Conservation (phyloP, 371 early-diverging fungal species). For the Rhizopus stolonifer region DNA sequence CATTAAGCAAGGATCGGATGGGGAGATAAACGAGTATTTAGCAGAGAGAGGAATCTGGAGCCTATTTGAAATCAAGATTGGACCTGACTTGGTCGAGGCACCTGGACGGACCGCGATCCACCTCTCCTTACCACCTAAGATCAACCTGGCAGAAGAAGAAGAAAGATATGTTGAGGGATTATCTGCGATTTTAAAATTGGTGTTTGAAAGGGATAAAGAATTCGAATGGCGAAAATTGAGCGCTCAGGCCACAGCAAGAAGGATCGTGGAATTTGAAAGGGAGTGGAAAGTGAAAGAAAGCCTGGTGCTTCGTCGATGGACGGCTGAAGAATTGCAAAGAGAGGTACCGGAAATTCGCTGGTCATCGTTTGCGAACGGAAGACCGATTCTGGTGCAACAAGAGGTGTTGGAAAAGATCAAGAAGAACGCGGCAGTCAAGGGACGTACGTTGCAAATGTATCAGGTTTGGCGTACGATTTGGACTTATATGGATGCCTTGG, state of each 20-base stretch:
- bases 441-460: slow-evolving; percentile 39
- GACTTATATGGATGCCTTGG: slow-evolving; percentile 33
- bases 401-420: slow-evolving; percentile 30
- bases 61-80: slow-evolving; percentile 35
- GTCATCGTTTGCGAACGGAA: slow-evolving; percentile 13
- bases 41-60: slow-evolving; percentile 25
- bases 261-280: slow-evolving; percentile 52
- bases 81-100: slow-evolving; percentile 7
- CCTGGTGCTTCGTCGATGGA: slow-evolving; percentile 17
- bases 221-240: slow-evolving; percentile 38
- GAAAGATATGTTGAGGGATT: slow-evolving; percentile 27
- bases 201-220: slow-evolving; percentile 32
- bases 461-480: slow-evolving; percentile 42
- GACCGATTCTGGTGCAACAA: slow-evolving; percentile 19
- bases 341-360: slow-evolving; percentile 46
- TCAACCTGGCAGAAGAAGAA: slow-evolving; percentile 6
- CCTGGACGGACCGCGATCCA: slow-evolving; percentile 16
- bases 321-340: slow-evolving; percentile 27
- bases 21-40: slow-evolving; percentile 16
- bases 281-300: not conserved
- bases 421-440: slow-evolving; percentile 14
- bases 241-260: slow-evolving; percentile 39
- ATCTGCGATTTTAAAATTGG: slow-evolving; percentile 20
- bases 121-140: slow-evolving; percentile 52
- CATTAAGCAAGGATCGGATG: slow-evolving; percentile 12